phyloP scores from a whole-genome alignment of 2,329 filamentous ascomycete genomes.

The Nemania diffusa region DNA sequence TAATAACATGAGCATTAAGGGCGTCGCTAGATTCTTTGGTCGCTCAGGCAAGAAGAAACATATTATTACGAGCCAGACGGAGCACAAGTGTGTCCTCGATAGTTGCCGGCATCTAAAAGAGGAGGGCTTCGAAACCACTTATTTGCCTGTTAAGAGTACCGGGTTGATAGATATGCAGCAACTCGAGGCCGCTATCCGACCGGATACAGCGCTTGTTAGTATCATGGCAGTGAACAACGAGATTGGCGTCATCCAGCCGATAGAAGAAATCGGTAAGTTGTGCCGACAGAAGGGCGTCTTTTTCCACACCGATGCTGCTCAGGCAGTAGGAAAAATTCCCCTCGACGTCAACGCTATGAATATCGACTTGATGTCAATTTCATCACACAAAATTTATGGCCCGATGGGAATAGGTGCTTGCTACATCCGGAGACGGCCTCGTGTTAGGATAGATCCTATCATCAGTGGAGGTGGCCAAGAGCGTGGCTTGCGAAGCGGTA shows the following conservation, averaged over 20 bases:
- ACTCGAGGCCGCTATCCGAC: conserved; percentile 87
- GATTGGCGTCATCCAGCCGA: conserved; percentile 97
- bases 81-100: conserved; percentile 98
- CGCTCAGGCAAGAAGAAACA: conserved; percentile 96
- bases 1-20: conserved; percentile 99
- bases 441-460: conserved; percentile 93
- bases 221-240: conserved; percentile 99
- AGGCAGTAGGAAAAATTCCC: conserved; percentile 98
- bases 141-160: conserved; percentile 87
- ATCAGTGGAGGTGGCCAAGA: conserved; percentile 98
- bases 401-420: conserved; percentile 97
- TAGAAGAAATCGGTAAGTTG: conserved; percentile 91
- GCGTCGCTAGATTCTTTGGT: conserved; percentile 94
- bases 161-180: conserved; percentile 87
- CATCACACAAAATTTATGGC: conserved; percentile 97
- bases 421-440: conserved; percentile 90
- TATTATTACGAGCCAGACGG: conserved; percentile 96
- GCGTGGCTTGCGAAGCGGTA: conserved; percentile 92
- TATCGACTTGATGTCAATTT: conserved; percentile 98
- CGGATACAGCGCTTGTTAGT: conserved; percentile 91
- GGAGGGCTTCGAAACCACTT: conserved; percentile 97
- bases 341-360: conserved; percentile 98
- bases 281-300: conserved; percentile 94
- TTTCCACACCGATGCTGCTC: conserved; percentile 96
- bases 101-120: conserved; percentile 97